Evolutionary conservation across 202 grass and related monocot species (phyloP), one percentile per base, ranked within the genome.

Genomic region (Zizania palustris): DNA sequence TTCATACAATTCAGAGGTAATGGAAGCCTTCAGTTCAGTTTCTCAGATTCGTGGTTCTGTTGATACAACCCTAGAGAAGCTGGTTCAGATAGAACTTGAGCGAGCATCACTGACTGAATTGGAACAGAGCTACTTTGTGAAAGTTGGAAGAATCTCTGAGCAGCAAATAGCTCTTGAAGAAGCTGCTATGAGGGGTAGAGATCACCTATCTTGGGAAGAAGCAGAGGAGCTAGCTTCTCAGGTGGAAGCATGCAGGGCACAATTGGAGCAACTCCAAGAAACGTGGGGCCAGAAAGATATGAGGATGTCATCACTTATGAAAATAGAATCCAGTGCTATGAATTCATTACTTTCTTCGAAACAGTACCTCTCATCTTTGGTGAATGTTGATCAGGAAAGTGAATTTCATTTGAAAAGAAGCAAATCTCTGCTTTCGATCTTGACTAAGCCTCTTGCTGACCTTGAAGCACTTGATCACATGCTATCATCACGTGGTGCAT

Each of bases 141-240:
- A 92, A 60, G 94, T 93, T 93, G 94, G 91, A 42, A 70, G 71
- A 73, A 93, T 97, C 76, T 92, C 89, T 78, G 87, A 93, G 76
- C 84, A 90, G 57, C 89, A 94, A 84, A 70, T 77, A 88, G 86
- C 85, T 82, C 94, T 97, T 84, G 89, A 89, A 88, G 84, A 94
- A 84, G 94, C 91, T 86, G 94, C 91, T 60, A 53, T 68, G 13
- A 90, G 65, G 72, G 91, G 94, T 43, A 93, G 91, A 74, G 94
- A 97, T 78, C 86, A 97, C 84, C 79, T 97, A 63, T 97, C 94
- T 78, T 97, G 94, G 94, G 94, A 97, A 94, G 95, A 97, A 89
- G 95, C 95, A 63, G 95, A 97, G 74, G 95, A 97, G 80, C 77
- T 97, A 65, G 91, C 95, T 82, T 97, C 95, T 1, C 89, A 94